A percentile compares a stretch with the other conserved stretches of the same genome.
These are phyloP conservation scores for Coemansia sp. DNA, from an alignment of 192 early-diverging fungal species.

Conservation along the genomic window DNA sequence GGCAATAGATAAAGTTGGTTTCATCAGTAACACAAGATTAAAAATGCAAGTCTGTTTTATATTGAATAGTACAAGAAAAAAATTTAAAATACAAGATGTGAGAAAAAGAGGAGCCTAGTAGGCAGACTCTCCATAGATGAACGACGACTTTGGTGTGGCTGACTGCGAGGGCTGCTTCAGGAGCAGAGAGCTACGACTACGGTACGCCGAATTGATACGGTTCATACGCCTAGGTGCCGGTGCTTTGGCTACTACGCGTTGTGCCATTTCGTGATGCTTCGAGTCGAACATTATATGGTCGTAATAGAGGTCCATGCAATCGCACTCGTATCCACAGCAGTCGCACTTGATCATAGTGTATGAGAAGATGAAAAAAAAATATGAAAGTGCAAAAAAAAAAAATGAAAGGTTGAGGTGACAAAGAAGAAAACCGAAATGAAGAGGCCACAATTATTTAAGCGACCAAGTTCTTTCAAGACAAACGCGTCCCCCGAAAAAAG, in stretches of 20 bases:
- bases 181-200: slow-evolving; percentile 32
- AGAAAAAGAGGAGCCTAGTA: slow-evolving; percentile 5
- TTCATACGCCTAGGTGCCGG: slow-evolving; percentile 15
- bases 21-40: background rate
- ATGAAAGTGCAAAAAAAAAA: background rate
- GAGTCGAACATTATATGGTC: slow-evolving; percentile 59
- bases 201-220: slow-evolving; percentile 12
- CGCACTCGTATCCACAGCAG: slow-evolving; percentile 55
- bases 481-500: background rate
- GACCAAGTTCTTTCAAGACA: too few relatives aligned
- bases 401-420: background rate
- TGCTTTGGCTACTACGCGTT: slow-evolving; percentile 25
- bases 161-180: slow-evolving; percentile 22
- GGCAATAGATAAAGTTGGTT: background rate
- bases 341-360: slow-evolving; percentile 46
- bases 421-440: background rate
- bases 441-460: background rate
- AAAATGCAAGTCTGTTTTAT: background rate
- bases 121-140: slow-evolving; percentile 19
- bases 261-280: slow-evolving; percentile 41
- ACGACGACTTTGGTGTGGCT: slow-evolving; percentile 16
- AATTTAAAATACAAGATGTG: background rate
- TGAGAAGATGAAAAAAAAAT: slow-evolving; percentile 1
- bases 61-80: background rate
- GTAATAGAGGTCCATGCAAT: slow-evolving; percentile 57